These are phyloP conservation scores for Sphagnum tenellum DNA, from an alignment of 225 moss, liverwort and hornwort genomes.

Conservation along the genomic window DNA sequence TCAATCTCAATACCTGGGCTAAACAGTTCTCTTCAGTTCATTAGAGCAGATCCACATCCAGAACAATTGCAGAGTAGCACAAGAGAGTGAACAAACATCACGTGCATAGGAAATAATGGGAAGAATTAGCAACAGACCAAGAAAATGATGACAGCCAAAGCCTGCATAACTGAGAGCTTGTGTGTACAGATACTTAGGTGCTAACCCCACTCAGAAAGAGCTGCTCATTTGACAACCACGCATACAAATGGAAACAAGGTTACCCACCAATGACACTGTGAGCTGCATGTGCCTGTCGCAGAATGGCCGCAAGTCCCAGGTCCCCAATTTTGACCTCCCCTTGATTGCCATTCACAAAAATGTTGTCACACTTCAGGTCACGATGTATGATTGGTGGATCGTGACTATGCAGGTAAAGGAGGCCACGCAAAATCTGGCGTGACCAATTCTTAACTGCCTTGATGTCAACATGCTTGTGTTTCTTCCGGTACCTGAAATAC, in stretches of 20 bases:
- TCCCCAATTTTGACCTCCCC: slow-evolving; percentile 99
- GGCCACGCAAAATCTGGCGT: slow-evolving; percentile 83
- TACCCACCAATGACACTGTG: slow-evolving; percentile 85
- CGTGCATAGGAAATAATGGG: not conserved
- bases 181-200: no score
- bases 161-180: no score
- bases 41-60: no score
- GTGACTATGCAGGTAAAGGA: slow-evolving; percentile 91
- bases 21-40: no score
- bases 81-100: not conserved
- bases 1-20: no score
- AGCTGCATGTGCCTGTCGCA: slow-evolving; percentile 90
- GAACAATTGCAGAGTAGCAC: no score
- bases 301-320: slow-evolving; percentile 91
- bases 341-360: slow-evolving; percentile 95
- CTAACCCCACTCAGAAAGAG: not conserved
- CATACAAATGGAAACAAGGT: not conserved
- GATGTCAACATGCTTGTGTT: slow-evolving; percentile 92
- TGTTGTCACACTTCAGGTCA: slow-evolving; percentile 96
- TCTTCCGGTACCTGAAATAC: slow-evolving; percentile 67
- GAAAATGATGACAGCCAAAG: not conserved
- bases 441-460: slow-evolving; percentile 99
- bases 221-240: no score
- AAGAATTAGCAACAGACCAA: not conserved
- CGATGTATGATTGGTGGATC: slow-evolving; percentile 97